A percentile compares a stretch with the other conserved stretches of the same genome.
Conservation (phyloP, 257 asterid genomes). For the Salvia rosmarinus region DNA sequence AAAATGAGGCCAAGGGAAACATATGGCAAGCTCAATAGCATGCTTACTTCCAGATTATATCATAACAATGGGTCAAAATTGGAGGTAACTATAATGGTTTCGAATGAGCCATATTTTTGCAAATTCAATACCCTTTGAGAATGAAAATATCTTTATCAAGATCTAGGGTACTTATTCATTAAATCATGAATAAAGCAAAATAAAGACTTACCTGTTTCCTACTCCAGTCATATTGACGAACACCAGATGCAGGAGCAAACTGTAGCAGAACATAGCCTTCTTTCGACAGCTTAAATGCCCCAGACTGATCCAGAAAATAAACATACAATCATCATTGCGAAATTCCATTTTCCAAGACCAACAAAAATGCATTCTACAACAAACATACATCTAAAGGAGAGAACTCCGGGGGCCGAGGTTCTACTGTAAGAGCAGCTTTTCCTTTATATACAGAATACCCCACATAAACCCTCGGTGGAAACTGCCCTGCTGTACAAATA, state of each 20-base stretch:
- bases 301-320: conserved; percentile 65
- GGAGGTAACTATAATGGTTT: background rate
- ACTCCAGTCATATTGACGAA: conserved; percentile 96
- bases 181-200: conserved; percentile 3
- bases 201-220: conserved; percentile 73
- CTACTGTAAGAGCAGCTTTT: conserved; percentile 87
- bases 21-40: conserved; percentile 21
- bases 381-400: conserved; percentile 69
- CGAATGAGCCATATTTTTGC: conserved; percentile 10
- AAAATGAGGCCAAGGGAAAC: background rate
- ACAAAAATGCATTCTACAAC: conserved; percentile 17
- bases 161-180: background rate
- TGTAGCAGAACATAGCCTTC: conserved; percentile 87
- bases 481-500: conserved; percentile 50
- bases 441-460: conserved; percentile 91
- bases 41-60: conserved; percentile 1
- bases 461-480: conserved; percentile 70
- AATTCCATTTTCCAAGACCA: conserved; percentile 2
- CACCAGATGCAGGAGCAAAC: conserved; percentile 89
- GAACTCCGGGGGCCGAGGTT: conserved; percentile 89
- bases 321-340: conserved; percentile 25
- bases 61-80: background rate
- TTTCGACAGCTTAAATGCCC: conserved; percentile 81
- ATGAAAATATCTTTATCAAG: background rate
- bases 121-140: conserved; percentile 10